Evolutionary conservation across 2,329 filamentous ascomycete genomes (phyloP), one percentile per base, ranked within the genome.

Genomic region (Dryadomyces quercus-mongolicae): DNA sequence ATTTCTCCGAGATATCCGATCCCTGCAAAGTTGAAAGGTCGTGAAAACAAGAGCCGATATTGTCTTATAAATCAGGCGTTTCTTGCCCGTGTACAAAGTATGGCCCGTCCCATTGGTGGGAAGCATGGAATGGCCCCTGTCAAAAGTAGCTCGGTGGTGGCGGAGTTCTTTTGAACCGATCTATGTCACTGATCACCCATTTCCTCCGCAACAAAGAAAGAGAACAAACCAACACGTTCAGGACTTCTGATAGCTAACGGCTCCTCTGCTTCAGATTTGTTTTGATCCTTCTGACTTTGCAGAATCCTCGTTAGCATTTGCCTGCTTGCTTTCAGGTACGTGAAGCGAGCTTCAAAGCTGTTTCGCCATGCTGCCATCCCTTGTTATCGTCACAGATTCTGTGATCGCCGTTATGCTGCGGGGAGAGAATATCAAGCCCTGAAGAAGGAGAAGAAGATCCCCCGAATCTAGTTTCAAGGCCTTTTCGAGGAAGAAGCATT

Each of bases 321-420:
- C 8, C 25, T n/a, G n/a, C 21, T 42, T 18, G 4, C 8, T 53
- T n/a, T 20, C 15, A 46, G 53, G 48, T 54, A 52, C 40, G 49
- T 55, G 55, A 51, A 56, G 49, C 52, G 6, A 49, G 51, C 49
- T 50, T 21, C 31, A 44, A 38, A 49, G 52, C 49, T 53, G 53
- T 56, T 56, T 58, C 48, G 53, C 20, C 51, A 43, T 55, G 49
- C 52, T 20, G 9, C 21, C 38, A 6, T 9, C 5, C 25, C 16
- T 22, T 25, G 15, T n/a, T 15, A n/a, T 8, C 49, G 38, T 31
- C 49, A 51, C 38, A 51, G 20, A 31, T 53, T 45, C 18, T 44
- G 6, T 18, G 48, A 8, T 18, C 10, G 22, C 3, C 15, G 52
- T 49, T 25, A 51, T 54, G 53, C 42, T 46, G 53, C 38, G 53